phyloP scores from a whole-genome alignment of 2,329 filamentous ascomycete genomes.

The Sclerotinia minor region DNA sequence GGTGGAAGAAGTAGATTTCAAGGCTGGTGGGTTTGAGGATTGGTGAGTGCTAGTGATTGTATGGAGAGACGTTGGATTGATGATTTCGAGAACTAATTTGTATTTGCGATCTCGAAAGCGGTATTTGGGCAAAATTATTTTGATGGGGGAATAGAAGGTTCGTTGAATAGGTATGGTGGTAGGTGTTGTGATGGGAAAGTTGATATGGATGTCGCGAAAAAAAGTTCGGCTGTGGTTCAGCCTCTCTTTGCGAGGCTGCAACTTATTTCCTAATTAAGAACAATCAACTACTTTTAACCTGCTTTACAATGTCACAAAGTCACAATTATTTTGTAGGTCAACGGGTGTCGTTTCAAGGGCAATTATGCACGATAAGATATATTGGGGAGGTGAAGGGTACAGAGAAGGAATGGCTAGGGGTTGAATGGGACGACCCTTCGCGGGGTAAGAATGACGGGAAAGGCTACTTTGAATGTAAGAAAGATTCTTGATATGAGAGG shows the following conservation, averaged over 20 bases:
- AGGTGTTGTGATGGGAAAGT: slow-evolving; percentile 20
- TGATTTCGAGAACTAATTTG: background rate
- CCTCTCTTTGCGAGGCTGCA: slow-evolving; percentile 32
- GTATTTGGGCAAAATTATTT: background rate
- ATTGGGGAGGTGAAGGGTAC: slow-evolving; percentile 75
- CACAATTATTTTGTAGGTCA: slow-evolving; percentile 59
- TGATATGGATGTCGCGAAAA: slow-evolving; percentile 24
- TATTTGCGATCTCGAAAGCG: background rate
- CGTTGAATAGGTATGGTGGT: background rate
- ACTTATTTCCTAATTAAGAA: slow-evolving; percentile 15
- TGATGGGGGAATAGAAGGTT: background rate
- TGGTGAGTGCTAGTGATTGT: background rate
- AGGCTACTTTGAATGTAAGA: slow-evolving; percentile 79
- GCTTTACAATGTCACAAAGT: slow-evolving; percentile 28
- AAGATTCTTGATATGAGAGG: slow-evolving; percentile 39
- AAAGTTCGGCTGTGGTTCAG: slow-evolving; percentile 34
- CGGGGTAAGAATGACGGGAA: slow-evolving; percentile 90
- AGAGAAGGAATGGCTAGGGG: slow-evolving; percentile 72
- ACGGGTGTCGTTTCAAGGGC: slow-evolving; percentile 75
- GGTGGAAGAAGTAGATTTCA: slow-evolving; percentile 1
- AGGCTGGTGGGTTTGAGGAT: slow-evolving; percentile 5
- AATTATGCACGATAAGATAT: slow-evolving; percentile 82
- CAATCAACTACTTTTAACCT: slow-evolving; percentile 29
- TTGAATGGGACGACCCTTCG: slow-evolving; percentile 90
- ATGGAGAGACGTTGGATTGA: background rate